A percentile compares a stretch with the other conserved stretches of the same genome.
These are phyloP conservation scores for Begonia peltatifolia DNA, from an alignment of 306 rosid species.

Conservation along the genomic window DNA sequence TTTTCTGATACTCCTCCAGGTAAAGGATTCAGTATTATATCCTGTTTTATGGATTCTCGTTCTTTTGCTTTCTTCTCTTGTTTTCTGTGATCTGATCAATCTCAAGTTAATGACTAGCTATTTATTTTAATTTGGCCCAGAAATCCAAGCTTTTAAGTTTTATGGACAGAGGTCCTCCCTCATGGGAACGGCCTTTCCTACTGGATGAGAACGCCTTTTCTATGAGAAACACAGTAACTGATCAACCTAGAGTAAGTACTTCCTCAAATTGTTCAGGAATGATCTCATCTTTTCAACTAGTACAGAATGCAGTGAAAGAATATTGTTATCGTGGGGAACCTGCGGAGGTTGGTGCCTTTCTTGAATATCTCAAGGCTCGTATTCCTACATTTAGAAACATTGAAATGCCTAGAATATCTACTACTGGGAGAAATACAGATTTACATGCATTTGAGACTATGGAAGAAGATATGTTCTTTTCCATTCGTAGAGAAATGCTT, in stretches of 20 bases:
- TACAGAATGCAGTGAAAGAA: conserved; percentile 43
- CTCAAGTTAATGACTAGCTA: conserved; percentile 9
- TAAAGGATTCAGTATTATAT: conserved; percentile 4
- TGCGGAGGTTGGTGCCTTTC: conserved; percentile 39
- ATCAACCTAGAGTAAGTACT: conserved; percentile 21
- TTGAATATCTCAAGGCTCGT: conserved; percentile 35
- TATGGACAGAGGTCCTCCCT: conserved; percentile 50
- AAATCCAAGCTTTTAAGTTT: conserved; percentile 88
- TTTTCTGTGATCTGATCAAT: too few relatives aligned
- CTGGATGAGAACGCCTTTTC: conserved; percentile 28
- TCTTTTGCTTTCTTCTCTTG: background rate
- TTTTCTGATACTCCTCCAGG: conserved; percentile 76
- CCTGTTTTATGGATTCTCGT: background rate
- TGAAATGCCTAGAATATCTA: conserved; percentile 29
- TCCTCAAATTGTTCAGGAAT: conserved; percentile 23
- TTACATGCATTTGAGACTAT: conserved; percentile 36
- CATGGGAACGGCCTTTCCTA: conserved; percentile 48
- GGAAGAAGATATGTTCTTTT: conserved; percentile 52
- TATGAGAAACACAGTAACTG: conserved; percentile 19
- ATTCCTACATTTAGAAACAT: conserved; percentile 38
- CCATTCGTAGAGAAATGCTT: conserved; percentile 34
- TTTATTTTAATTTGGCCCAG: conserved; percentile 21
- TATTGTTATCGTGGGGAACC: conserved; percentile 36
- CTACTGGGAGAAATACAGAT: conserved; percentile 22
- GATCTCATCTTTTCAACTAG: conserved; percentile 30